Conservation (phyloP, 2,329 filamentous ascomycete species). For the Arthrobotrys musiformis region DNA sequence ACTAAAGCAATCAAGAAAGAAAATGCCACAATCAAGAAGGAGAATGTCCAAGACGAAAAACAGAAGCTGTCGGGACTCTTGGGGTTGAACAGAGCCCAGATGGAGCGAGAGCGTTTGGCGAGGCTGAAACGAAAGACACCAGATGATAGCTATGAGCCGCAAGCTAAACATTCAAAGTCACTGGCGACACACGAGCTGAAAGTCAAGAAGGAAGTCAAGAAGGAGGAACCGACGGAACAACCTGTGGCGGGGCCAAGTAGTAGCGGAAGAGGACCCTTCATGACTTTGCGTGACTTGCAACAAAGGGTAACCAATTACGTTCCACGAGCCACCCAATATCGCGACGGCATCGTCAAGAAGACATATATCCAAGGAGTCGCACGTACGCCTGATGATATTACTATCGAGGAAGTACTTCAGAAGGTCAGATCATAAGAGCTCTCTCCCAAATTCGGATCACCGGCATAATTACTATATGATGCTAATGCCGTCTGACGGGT, state of each 20-base stretch:
- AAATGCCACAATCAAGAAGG: constrained; percentile 9
- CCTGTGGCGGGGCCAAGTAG: constrained; percentile 56
- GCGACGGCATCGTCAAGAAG: constrained; percentile 77
- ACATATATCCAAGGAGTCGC: constrained; percentile 76
- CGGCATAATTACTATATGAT: constrained; percentile 12
- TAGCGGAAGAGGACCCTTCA: constrained; percentile 29
- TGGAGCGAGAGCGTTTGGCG: constrained; percentile 85
- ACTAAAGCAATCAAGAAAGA: not conserved
- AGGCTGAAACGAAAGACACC: constrained; percentile 64
- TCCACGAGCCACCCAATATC: constrained; percentile 64
- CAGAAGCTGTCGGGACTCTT: constrained; percentile 17
- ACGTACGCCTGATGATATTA: constrained; percentile 77
- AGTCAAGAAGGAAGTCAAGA: constrained; percentile 42
- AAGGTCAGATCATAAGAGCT: constrained; percentile 61
- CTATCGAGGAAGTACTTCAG: constrained; percentile 86
- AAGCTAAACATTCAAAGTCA: constrained; percentile 57
- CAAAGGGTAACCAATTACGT: constrained; percentile 45
- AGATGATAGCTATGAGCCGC: constrained; percentile 63
- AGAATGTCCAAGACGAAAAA: constrained; percentile 38
- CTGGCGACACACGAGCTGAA: constrained; percentile 20
- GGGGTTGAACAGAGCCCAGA: constrained; percentile 78
- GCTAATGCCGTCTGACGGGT: constrained; percentile 16
- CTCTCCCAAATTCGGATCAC: not conserved
- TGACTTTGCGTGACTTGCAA: constrained; percentile 37
- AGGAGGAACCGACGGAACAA: constrained; percentile 25